Percentiles rank a stretch among this genome's conserved stretches.
phyloP scores from a whole-genome alignment of 2,329 filamentous ascomycete genomes.

The Scortechinia acanthostroma region DNA sequence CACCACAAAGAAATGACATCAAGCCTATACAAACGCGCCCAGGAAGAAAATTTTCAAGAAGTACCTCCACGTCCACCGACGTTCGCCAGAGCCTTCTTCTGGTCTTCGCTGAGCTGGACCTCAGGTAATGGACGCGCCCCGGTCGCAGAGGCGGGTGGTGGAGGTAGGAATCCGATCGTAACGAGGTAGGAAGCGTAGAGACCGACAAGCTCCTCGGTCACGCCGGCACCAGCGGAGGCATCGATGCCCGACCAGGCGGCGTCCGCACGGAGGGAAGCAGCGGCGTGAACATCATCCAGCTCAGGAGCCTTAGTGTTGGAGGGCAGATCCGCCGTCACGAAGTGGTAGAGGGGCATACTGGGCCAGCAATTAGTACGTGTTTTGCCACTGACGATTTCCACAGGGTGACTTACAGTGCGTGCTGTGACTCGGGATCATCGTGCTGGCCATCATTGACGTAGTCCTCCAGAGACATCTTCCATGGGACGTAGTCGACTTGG shows the following conservation, averaged over 20 bases:
- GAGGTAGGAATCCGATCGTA: constrained; percentile 52
- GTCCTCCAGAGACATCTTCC: constrained; percentile 60
- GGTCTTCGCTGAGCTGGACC: constrained; percentile 28
- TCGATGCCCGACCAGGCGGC: constrained; percentile 44
- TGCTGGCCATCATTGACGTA: constrained; percentile 51
- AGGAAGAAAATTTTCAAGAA: no score
- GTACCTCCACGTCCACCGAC: constrained; percentile 16
- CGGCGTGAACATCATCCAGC: constrained; percentile 67
- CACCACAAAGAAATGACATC: no score
- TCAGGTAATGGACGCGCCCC: constrained; percentile 30
- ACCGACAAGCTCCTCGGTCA: constrained; percentile 54
- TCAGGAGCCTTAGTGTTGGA: constrained; percentile 65
- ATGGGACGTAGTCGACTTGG: constrained; percentile 59
- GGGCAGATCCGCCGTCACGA: constrained; percentile 65
- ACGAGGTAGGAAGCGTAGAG: constrained; percentile 58
- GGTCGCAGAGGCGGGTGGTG: constrained; percentile 38
- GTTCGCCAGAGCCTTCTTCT: constrained; percentile 35
- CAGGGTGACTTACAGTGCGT: constrained; percentile 44
- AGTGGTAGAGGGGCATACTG: constrained; percentile 66
- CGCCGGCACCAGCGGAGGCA: constrained; percentile 42
- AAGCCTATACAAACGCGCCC: no score
- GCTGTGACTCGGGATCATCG: constrained; percentile 52
- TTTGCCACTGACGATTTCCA: neutral
- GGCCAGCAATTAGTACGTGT: constrained; percentile 1
- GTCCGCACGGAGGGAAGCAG: constrained; percentile 56